These are phyloP conservation scores for Durotheca rogersii DNA, from an alignment of 495 filamentous ascomycete genomes.

Conservation along the genomic window DNA sequence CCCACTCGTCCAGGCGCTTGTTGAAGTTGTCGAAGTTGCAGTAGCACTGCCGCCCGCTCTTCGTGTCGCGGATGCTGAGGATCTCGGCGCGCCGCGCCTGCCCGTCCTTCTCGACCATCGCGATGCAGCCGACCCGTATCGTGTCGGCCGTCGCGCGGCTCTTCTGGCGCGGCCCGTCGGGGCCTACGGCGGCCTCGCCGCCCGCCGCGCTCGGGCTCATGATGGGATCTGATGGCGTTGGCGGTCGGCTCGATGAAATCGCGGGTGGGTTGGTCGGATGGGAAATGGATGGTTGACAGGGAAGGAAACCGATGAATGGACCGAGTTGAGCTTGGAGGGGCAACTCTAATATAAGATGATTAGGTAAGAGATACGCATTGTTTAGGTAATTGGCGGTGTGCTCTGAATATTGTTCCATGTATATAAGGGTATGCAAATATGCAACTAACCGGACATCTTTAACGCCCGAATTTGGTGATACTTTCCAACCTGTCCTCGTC, in stretches of 20 bases:
- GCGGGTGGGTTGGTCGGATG: too few relatives aligned
- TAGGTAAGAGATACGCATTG: conserved; percentile 7
- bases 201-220: conserved; percentile 44
- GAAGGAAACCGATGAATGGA: too few relatives aligned
- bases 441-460: too few relatives aligned
- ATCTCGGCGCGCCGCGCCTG: conserved; percentile 90
- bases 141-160: conserved; percentile 78
- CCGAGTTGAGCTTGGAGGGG: conserved; percentile 25
- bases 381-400: too few relatives aligned
- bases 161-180: conserved; percentile 60
- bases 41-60: conserved; percentile 83
- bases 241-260: conserved; percentile 25
- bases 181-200: conserved; percentile 48
- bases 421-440: too few relatives aligned
- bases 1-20: conserved; percentile 98
- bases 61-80: conserved; percentile 78
- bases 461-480: too few relatives aligned
- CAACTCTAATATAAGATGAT: conserved; percentile 17
- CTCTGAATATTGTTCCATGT: too few relatives aligned
- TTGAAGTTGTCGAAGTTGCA: conserved; percentile 99
- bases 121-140: conserved; percentile 57
- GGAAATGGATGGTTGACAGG: conserved; percentile 3
- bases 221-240: conserved; percentile 32
- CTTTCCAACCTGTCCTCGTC: too few relatives aligned
- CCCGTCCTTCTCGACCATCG: conserved; percentile 63